phyloP scores from a whole-genome alignment of 371 early-diverging fungal species.

The Thermomucor indicae-seudaticae region DNA sequence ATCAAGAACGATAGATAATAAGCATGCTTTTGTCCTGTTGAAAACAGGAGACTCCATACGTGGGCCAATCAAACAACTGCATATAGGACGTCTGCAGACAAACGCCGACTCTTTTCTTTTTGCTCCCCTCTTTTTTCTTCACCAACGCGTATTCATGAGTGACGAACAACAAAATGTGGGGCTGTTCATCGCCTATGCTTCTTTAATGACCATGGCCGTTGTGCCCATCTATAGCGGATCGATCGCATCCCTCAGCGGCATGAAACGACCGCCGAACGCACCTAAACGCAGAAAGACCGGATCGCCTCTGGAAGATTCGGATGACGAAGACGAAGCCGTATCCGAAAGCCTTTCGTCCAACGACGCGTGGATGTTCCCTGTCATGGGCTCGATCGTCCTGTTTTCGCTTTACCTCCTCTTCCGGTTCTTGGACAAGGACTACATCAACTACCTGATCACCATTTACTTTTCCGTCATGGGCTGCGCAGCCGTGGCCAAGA shows the following conservation, averaged over 20 bases:
- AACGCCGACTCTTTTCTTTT: background rate
- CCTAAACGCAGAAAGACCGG: constrained; percentile 27
- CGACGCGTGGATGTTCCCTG: constrained; percentile 93
- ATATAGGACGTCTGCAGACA: no score
- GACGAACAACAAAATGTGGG: constrained; percentile 23
- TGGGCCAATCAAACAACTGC: no score
- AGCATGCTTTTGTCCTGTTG: no score
- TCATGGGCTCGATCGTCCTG: constrained; percentile 83
- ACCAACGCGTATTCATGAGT: constrained; percentile 2
- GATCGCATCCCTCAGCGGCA: constrained; percentile 63
- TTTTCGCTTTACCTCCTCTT: constrained; percentile 85
- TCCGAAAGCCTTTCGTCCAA: constrained; percentile 78
- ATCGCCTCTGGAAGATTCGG: constrained; percentile 39
- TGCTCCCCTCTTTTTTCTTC: background rate
- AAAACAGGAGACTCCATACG: no score
- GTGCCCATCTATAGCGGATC: constrained; percentile 89
- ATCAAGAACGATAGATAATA: no score
- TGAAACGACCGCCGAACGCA: constrained; percentile 60
- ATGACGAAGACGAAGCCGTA: constrained; percentile 57
- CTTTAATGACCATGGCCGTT: constrained; percentile 86
- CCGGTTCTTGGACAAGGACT: constrained; percentile 79
- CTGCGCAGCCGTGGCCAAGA: constrained; percentile 69
- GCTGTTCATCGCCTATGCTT: constrained; percentile 79
- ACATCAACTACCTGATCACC: constrained; percentile 81
- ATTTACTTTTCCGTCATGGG: constrained; percentile 89